Conservation (phyloP, 192 early-diverging fungal species). For the Backusella psychrophila region DNA sequence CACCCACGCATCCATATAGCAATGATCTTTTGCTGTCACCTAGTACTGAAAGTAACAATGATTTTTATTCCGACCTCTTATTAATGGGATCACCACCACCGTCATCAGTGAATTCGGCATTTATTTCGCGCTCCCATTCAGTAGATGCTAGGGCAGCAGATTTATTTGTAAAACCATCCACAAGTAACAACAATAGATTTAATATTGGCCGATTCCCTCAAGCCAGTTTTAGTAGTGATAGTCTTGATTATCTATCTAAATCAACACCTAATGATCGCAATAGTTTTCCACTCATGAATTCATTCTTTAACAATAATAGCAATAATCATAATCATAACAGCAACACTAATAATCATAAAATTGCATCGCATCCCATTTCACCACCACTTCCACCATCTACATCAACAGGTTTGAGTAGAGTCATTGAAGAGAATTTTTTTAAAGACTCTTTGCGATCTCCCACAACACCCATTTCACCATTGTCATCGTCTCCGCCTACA, state of each 20-base stretch:
- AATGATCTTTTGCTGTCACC: background rate
- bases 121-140: slow-evolving; percentile 10
- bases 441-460: background rate
- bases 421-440: background rate
- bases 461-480: background rate
- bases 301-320: slow-evolving; percentile 4
- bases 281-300: slow-evolving; percentile 5
- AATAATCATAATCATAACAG: background rate
- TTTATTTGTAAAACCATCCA: background rate
- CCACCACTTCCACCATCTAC: slow-evolving; percentile 2
- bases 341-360: slow-evolving; percentile 8
- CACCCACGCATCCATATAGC: slow-evolving; percentile 5
- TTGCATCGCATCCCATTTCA: slow-evolving; percentile 1
- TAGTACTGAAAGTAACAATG: background rate
- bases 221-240: background rate
- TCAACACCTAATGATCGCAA: slow-evolving; percentile 11
- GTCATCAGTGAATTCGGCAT: slow-evolving; percentile 1
- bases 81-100: background rate
- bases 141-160: slow-evolving; percentile 5
- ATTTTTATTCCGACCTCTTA: slow-evolving; percentile 12
- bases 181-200: background rate
- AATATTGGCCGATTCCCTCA: background rate
- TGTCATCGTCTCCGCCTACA: background rate
- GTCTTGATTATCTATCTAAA: slow-evolving; percentile 17
- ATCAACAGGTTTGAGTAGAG: slow-evolving; percentile 10